Conservation (phyloP, 805 yeast genomes). For the Kodamaea laetipori region DNA sequence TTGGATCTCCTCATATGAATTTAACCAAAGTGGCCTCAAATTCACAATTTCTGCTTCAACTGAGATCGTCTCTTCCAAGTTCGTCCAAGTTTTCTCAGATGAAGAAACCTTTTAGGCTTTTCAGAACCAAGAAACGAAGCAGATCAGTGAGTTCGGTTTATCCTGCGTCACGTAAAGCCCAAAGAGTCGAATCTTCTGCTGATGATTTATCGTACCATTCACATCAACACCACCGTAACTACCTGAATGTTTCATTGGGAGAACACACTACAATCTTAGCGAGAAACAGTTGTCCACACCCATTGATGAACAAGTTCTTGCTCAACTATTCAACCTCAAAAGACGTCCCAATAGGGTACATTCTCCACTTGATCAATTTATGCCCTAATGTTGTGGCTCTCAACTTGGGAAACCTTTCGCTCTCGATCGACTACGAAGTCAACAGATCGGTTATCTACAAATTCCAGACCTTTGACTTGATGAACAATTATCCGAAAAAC, state of each 20-base stretch:
- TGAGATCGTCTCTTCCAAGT: neutral
- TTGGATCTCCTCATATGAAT: neutral
- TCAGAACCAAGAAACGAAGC: slow-evolving; percentile 6
- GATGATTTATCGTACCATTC: neutral
- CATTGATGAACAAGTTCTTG: slow-evolving; percentile 61
- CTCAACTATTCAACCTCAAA: slow-evolving; percentile 63
- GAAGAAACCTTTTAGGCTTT: slow-evolving; percentile 11
- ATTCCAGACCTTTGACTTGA: slow-evolving; percentile 41
- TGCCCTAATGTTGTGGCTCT: slow-evolving; percentile 63
- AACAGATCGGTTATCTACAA: slow-evolving; percentile 35
- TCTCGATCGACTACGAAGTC: slow-evolving; percentile 68
- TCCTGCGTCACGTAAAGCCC: slow-evolving; percentile 7
- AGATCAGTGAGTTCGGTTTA: slow-evolving; percentile 4
- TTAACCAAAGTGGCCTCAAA: slow-evolving; percentile 1
- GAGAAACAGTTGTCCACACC: slow-evolving; percentile 42
- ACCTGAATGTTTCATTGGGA: neutral
- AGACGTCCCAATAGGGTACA: slow-evolving; percentile 78
- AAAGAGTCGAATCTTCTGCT: neutral
- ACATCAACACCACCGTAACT: neutral
- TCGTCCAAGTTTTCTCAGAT: slow-evolving; percentile 14
- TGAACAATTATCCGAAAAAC: slow-evolving; percentile 40
- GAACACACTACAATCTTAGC: slow-evolving; percentile 3
- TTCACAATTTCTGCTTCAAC: neutral
- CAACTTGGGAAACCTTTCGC: slow-evolving; percentile 60
- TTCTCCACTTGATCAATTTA: slow-evolving; percentile 65